Evolutionary conservation across 2,329 filamentous ascomycete genomes (phyloP).

Genomic region (Lasiodiplodia hormozganensis): DNA sequence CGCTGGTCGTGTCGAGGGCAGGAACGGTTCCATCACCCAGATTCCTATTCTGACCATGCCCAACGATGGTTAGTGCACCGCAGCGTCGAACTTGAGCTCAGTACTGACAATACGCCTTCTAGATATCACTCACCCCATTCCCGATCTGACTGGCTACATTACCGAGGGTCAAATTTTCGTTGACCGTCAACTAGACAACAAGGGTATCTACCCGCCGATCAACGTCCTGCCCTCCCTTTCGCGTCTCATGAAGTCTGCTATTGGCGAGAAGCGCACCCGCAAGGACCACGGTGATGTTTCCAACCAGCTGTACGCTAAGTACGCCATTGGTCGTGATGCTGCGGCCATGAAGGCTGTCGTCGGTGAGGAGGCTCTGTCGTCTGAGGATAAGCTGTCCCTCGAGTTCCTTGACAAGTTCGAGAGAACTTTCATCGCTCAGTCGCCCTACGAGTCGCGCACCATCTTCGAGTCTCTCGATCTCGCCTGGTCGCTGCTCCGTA

Average conservation of each 20-base stretch:
- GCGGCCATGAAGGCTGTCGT: slow-evolving; percentile 99
- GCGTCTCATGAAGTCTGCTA: slow-evolving; percentile 99
- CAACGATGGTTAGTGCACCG: slow-evolving; percentile 77
- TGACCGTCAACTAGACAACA: slow-evolving; percentile 92
- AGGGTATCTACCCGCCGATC: slow-evolving; percentile 97
- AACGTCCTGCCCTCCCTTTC: slow-evolving; percentile 98
- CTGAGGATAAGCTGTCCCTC: slow-evolving; percentile 95
- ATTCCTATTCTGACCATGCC: slow-evolving; percentile 99
- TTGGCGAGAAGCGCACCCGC: slow-evolving; percentile 94
- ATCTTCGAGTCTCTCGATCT: slow-evolving; percentile 95
- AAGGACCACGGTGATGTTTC: slow-evolving; percentile 98
- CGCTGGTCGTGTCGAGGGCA: slow-evolving; percentile 94
- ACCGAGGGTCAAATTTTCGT: slow-evolving; percentile 99
- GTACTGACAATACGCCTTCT: background rate
- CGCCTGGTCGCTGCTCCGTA: slow-evolving; percentile 93
- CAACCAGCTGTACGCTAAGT: slow-evolving; percentile 99
- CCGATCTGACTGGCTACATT: slow-evolving; percentile 98
- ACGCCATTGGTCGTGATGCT: slow-evolving; percentile 97
- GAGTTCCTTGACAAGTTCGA: slow-evolving; percentile 99
- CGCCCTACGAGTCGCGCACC: slow-evolving; percentile 86
- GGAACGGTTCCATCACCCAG: slow-evolving; percentile 98
- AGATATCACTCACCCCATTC: slow-evolving; percentile 98
- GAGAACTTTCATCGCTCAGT: slow-evolving; percentile 90
- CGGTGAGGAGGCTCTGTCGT: slow-evolving; percentile 93
- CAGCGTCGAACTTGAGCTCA: background rate